phyloP scores from a whole-genome alignment of 2,329 filamentous ascomycete species.

The Ophiostoma quercus region DNA sequence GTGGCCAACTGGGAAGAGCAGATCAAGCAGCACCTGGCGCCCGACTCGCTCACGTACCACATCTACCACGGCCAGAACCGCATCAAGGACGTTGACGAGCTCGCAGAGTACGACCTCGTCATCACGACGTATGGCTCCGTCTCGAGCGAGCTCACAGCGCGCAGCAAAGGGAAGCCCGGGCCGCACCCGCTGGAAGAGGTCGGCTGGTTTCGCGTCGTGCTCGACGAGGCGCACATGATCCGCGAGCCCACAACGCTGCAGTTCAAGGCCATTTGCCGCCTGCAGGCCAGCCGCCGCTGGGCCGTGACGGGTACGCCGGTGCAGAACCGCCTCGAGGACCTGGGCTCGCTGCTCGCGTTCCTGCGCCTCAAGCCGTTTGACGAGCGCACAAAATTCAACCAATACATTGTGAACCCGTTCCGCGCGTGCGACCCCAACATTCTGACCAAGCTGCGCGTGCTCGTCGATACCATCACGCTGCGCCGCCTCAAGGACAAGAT shows the following conservation, averaged over 20 bases:
- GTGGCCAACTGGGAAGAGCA: slow-evolving; percentile 94
- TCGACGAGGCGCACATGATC: slow-evolving; percentile 94
- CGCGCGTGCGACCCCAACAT: slow-evolving; percentile 81
- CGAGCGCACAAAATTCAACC: slow-evolving; percentile 66
- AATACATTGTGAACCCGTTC: slow-evolving; percentile 78
- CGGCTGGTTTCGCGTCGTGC: slow-evolving; percentile 87
- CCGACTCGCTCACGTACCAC: slow-evolving; percentile 62
- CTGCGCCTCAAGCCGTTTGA: slow-evolving; percentile 81
- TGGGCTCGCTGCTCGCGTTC: slow-evolving; percentile 82
- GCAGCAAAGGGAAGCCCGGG: slow-evolving; percentile 56
- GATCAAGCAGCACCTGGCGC: slow-evolving; percentile 71
- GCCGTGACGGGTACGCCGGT: slow-evolving; percentile 96
- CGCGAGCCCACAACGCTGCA: slow-evolving; percentile 76
- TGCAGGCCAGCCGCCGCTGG: slow-evolving; percentile 81
- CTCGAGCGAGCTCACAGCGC: slow-evolving; percentile 67
- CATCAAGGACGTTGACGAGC: slow-evolving; percentile 59
- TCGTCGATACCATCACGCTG: slow-evolving; percentile 92
- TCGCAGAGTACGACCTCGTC: slow-evolving; percentile 74
- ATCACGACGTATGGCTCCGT: slow-evolving; percentile 92
- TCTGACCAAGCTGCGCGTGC: slow-evolving; percentile 74
- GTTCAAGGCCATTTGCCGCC: slow-evolving; percentile 75
- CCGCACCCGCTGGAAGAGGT: slow-evolving; percentile 66
- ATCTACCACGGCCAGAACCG: slow-evolving; percentile 82
- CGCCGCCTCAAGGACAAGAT: slow-evolving; percentile 90
- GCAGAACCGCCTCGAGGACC: slow-evolving; percentile 86